A percentile compares a stretch with the other conserved stretches of the same genome.
Conservation (phyloP, 2,329 filamentous ascomycete genomes). For the Lachnellula arida region DNA sequence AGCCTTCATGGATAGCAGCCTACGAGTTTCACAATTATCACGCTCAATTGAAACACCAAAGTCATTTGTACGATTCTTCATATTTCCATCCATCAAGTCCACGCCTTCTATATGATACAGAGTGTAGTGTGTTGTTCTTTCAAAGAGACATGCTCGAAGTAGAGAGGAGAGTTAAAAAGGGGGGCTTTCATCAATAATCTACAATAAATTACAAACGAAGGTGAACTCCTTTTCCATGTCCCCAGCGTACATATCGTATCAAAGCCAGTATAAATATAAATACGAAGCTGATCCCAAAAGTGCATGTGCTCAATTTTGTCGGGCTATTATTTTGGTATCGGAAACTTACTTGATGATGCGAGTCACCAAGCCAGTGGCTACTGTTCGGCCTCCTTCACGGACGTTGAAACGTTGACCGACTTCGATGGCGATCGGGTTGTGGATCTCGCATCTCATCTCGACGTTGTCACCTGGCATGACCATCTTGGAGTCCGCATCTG, state of each 20-base stretch:
- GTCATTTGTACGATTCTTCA: conserved; percentile 8
- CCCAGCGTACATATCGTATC: conserved; percentile 2
- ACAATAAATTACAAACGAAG: conserved; percentile 17
- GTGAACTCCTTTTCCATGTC: conserved; percentile 26
- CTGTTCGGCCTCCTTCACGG: conserved; percentile 89
- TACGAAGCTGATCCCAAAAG: conserved; percentile 5
- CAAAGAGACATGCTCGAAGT: conserved; percentile 23
- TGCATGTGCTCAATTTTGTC: background rate
- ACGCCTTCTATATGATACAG: conserved; percentile 23
- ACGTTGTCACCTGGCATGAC: conserved; percentile 99
- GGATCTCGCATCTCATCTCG: conserved; percentile 88
- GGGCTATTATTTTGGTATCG: conserved; percentile 1
- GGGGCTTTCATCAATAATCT: conserved; percentile 16
- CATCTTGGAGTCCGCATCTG: conserved; percentile 68
- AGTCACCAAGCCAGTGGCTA: conserved; percentile 78
- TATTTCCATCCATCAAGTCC: conserved; percentile 6
- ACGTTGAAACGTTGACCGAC: conserved; percentile 95
- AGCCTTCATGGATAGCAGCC: background rate
- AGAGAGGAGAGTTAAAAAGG: conserved; percentile 25
- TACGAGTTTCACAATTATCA: background rate
- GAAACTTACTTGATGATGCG: conserved; percentile 52
- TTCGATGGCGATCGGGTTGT: conserved; percentile 83
- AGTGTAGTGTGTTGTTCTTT: background rate
- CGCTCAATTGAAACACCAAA: background rate
- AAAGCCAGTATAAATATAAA: conserved; percentile 22